Conservation (phyloP, 768 basidiomycete genomes). For the Leccinum imitatum region DNA sequence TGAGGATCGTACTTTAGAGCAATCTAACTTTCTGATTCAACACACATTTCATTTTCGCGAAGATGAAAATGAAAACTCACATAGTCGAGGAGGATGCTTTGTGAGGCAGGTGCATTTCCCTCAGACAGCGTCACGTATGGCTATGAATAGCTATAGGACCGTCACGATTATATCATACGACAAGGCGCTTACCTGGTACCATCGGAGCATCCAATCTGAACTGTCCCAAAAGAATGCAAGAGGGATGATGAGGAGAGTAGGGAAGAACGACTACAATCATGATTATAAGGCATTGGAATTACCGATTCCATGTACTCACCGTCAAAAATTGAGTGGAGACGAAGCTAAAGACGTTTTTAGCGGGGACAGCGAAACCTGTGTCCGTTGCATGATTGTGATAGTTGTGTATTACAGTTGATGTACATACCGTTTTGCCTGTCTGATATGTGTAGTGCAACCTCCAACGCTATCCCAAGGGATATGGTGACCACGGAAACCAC, state of each 20-base stretch:
- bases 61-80: constrained; percentile 35
- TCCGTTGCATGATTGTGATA: background rate
- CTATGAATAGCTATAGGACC: constrained; percentile 34
- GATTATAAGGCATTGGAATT: background rate
- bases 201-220: constrained; percentile 53
- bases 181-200: constrained; percentile 50
- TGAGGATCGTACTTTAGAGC: constrained; percentile 38
- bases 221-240: constrained; percentile 48
- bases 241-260: constrained; percentile 51
- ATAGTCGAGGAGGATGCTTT: constrained; percentile 66
- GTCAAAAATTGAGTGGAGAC: constrained; percentile 47
- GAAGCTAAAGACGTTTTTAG: constrained; percentile 47
- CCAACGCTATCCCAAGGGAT: constrained; percentile 15
- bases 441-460: constrained; percentile 17
- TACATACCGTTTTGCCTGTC: constrained; percentile 17
- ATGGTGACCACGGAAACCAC: constrained; percentile 45
- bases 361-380: constrained; percentile 54
- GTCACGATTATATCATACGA: background rate
- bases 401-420: background rate
- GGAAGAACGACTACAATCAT: constrained; percentile 53
- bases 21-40: constrained; percentile 34
- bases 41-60: background rate
- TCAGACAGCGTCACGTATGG: constrained; percentile 59
- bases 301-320: constrained; percentile 32
- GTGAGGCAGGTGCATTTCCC: constrained; percentile 53